phyloP scores from a whole-genome alignment of 768 basidiomycete species.

The Rhodosporidiobolus odoratus region DNA sequence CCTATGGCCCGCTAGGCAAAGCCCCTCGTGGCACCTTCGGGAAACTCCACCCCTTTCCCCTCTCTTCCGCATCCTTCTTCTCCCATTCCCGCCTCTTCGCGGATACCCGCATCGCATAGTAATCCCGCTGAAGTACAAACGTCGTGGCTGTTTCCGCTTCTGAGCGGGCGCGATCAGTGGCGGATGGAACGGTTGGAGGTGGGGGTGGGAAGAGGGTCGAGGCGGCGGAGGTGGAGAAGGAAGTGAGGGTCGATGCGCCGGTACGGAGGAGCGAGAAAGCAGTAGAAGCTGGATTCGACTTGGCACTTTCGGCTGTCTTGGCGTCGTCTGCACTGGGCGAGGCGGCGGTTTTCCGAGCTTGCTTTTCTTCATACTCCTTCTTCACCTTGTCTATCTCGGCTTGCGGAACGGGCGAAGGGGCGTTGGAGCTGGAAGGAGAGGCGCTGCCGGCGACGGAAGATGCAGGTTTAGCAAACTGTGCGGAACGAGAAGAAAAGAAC shows the following conservation, averaged over 20 bases:
- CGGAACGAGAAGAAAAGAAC: conserved; percentile 1
- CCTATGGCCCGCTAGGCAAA: too few relatives aligned
- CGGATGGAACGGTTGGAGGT: neutral
- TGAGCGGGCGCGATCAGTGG: neutral
- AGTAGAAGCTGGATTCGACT: neutral
- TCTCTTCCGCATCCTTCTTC: conserved; percentile 26
- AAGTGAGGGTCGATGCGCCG: conserved; percentile 18
- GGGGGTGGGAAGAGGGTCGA: conserved; percentile 25
- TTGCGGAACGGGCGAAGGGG: conserved; percentile 26
- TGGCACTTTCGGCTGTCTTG: neutral
- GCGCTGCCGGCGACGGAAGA: conserved; percentile 44
- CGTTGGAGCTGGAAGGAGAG: neutral
- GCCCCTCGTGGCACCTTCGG: conserved; percentile 28
- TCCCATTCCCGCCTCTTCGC: conserved; percentile 27
- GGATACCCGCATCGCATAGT: conserved; percentile 22
- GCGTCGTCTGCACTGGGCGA: neutral
- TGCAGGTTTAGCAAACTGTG: conserved; percentile 50
- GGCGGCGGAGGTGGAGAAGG: conserved; percentile 16
- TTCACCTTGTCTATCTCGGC: conserved; percentile 41
- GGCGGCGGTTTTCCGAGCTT: conserved; percentile 31
- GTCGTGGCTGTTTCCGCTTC: neutral
- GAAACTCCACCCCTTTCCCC: conserved; percentile 12
- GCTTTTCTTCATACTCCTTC: conserved; percentile 46
- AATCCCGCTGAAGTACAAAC: conserved; percentile 23
- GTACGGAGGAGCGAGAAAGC: conserved; percentile 8